These are phyloP conservation scores for Beauveria caledonica DNA, from an alignment of 2,329 filamentous ascomycete genomes.

Conservation along the genomic window DNA sequence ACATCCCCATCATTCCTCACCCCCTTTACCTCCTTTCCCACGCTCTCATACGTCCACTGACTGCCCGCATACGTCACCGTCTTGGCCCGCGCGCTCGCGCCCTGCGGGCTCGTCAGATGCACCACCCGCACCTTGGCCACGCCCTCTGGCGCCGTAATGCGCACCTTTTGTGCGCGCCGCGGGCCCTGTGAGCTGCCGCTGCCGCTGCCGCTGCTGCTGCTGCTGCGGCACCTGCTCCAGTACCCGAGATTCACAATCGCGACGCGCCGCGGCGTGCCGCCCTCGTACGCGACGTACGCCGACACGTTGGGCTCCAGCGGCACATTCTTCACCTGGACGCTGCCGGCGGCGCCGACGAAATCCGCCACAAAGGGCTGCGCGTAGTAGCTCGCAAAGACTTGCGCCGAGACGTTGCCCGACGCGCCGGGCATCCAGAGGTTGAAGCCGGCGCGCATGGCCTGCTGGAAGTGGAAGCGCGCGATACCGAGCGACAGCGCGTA, in stretches of 20 bases:
- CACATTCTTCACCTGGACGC: conserved; percentile 19
- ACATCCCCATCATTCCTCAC: conserved; percentile 23
- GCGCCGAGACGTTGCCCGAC: conserved; percentile 18
- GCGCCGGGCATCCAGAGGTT: conserved; percentile 24
- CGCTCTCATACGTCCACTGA: conserved; percentile 28
- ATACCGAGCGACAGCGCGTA: conserved; percentile 27
- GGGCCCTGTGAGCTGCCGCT: too few relatives aligned
- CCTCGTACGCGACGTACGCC: conserved; percentile 25
- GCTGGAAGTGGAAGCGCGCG: conserved; percentile 28
- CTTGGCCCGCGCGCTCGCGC: conserved; percentile 24
- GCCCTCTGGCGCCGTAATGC: not conserved
- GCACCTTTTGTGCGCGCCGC: not conserved
- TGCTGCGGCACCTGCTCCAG: conserved; percentile 23
- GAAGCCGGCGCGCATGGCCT: conserved; percentile 27
- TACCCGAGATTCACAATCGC: conserved; percentile 27
- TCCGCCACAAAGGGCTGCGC: conserved; percentile 29
- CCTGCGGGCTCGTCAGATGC: conserved; percentile 24
- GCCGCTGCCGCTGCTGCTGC: too few relatives aligned
- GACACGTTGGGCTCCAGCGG: conserved; percentile 19
- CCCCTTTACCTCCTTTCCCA: conserved; percentile 24
- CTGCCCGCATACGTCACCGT: conserved; percentile 30
- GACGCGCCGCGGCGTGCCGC: conserved; percentile 19
- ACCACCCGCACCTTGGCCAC: conserved; percentile 19
- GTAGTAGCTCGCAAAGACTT: conserved; percentile 29
- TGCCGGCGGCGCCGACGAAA: conserved; percentile 25